A percentile compares a stretch with the other conserved stretches of the same genome.
Conservation (phyloP, 768 basidiomycete species). For the Thelephora ganbajun region DNA sequence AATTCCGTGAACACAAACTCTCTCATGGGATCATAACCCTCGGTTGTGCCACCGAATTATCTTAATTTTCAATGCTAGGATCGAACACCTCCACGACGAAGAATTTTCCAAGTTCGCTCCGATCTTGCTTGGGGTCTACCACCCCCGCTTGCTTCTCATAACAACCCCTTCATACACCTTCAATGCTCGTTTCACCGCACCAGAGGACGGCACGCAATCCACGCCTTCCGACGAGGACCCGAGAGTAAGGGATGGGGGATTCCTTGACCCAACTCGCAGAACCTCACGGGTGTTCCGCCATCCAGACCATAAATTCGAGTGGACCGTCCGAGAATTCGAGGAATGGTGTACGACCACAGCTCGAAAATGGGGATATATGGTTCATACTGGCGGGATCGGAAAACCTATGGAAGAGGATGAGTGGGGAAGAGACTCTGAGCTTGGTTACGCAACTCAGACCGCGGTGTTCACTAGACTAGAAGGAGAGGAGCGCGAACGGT, state of each 20-base stretch:
- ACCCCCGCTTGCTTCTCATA: slow-evolving; percentile 56
- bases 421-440: slow-evolving; percentile 53
- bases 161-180: slow-evolving; percentile 83
- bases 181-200: slow-evolving; percentile 60
- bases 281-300: slow-evolving; percentile 71
- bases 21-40: neutral
- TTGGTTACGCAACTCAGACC: slow-evolving; percentile 55
- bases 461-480: slow-evolving; percentile 45
- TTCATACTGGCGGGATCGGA: slow-evolving; percentile 48
- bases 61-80: slow-evolving; percentile 26
- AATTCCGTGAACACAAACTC: neutral
- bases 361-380: slow-evolving; percentile 57
- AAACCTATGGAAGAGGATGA: slow-evolving; percentile 43
- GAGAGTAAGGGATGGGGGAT: slow-evolving; percentile 27
- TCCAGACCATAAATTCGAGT: slow-evolving; percentile 80
- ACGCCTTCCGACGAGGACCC: slow-evolving; percentile 18
- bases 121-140: slow-evolving; percentile 63
- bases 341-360: slow-evolving; percentile 46
- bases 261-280: slow-evolving; percentile 59
- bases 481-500: slow-evolving; percentile 15
- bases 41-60: neutral
- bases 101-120: slow-evolving; percentile 53
- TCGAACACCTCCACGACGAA: slow-evolving; percentile 61
- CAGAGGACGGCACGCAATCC: slow-evolving; percentile 16
- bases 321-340: slow-evolving; percentile 64